Percentiles rank a stretch among this genome's conserved stretches.
Evolutionary conservation across 2,329 filamentous ascomycete genomes (phyloP).

Genomic region (Chaetomiaceae sp.): DNA sequence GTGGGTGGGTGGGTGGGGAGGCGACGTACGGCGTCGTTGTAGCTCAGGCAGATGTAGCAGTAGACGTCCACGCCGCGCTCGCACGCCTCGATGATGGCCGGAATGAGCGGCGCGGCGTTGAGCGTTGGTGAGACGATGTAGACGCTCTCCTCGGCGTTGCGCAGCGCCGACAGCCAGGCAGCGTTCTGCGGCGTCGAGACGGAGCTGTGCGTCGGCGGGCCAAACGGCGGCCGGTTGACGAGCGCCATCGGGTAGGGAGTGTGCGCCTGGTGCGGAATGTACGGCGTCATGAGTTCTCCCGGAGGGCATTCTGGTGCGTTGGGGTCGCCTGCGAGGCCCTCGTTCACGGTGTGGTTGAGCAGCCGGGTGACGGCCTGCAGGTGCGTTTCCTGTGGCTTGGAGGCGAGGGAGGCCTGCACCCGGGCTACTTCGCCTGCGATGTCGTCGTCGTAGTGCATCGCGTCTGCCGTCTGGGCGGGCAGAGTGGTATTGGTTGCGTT

Average conservation of each 20-base stretch:
- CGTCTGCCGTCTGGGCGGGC: slow-evolving; percentile 50
- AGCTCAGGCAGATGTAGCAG: slow-evolving; percentile 69
- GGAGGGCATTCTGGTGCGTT: slow-evolving; percentile 46
- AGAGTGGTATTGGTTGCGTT: slow-evolving; percentile 23
- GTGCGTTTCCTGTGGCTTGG: slow-evolving; percentile 36
- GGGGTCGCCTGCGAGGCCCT: slow-evolving; percentile 39
- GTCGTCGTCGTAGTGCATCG: slow-evolving; percentile 58
- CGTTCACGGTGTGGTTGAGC: slow-evolving; percentile 56
- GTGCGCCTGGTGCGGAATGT: slow-evolving; percentile 49
- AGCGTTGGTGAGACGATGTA: slow-evolving; percentile 76
- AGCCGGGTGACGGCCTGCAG: slow-evolving; percentile 57
- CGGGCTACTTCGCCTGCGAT: slow-evolving; percentile 56
- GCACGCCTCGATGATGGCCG: slow-evolving; percentile 58
- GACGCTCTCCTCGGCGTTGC: slow-evolving; percentile 56
- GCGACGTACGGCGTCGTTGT: slow-evolving; percentile 58
- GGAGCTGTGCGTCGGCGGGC: slow-evolving; percentile 53
- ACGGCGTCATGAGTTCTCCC: slow-evolving; percentile 58
- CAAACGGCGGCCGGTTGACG: slow-evolving; percentile 63
- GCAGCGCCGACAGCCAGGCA: slow-evolving; percentile 63
- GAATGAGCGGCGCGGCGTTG: slow-evolving; percentile 62
- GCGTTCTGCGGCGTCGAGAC: slow-evolving; percentile 67
- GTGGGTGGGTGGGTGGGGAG: slow-evolving; percentile 1
- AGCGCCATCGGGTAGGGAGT: slow-evolving; percentile 63
- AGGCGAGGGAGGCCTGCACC: slow-evolving; percentile 51
- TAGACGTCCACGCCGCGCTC: slow-evolving; percentile 61